Conservation (phyloP, 495 filamentous ascomycete species). For the Filosporella fistucella region DNA sequence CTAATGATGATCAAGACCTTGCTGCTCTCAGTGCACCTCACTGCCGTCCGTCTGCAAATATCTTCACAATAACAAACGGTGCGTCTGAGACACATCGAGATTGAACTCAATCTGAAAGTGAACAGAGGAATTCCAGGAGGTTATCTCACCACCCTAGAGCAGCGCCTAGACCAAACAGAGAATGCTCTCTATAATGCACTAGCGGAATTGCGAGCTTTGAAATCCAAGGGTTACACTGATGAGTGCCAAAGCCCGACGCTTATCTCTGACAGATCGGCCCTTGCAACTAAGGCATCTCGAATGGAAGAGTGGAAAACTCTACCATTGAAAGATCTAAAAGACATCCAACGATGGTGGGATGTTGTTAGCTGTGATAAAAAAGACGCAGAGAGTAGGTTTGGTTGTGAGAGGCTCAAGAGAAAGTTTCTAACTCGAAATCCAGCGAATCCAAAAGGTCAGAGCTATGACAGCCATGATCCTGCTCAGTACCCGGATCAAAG, state of each 20-base stretch:
- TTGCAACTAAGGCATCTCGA: background rate
- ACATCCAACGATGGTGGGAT: slow-evolving; percentile 6
- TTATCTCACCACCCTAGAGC: slow-evolving; percentile 3
- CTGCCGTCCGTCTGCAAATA: slow-evolving; percentile 1
- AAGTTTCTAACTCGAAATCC: background rate
- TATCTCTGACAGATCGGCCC: background rate
- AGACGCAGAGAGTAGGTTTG: background rate
- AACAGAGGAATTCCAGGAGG: slow-evolving; percentile 9
- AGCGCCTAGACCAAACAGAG: slow-evolving; percentile 7
- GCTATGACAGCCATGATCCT: background rate
- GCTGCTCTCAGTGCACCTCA: slow-evolving; percentile 2
- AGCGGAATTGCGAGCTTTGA: slow-evolving; percentile 2
- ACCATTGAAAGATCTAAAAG: background rate
- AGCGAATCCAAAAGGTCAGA: background rate
- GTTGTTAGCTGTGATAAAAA: background rate
- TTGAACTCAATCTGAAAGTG: background rate
- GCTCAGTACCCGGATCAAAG: background rate
- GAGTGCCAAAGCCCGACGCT: background rate
- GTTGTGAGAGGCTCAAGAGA: background rate
- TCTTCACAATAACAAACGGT: slow-evolving; percentile 3
- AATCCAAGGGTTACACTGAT: background rate
- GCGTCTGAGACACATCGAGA: background rate
- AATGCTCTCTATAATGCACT: slow-evolving; percentile 7
- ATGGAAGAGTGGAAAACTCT: slow-evolving; percentile 9
- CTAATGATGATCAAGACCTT: background rate